These are phyloP conservation scores for Pezizomycotina sp. DNA, from an alignment of 2,329 filamentous ascomycete species.

Conservation along the genomic window DNA sequence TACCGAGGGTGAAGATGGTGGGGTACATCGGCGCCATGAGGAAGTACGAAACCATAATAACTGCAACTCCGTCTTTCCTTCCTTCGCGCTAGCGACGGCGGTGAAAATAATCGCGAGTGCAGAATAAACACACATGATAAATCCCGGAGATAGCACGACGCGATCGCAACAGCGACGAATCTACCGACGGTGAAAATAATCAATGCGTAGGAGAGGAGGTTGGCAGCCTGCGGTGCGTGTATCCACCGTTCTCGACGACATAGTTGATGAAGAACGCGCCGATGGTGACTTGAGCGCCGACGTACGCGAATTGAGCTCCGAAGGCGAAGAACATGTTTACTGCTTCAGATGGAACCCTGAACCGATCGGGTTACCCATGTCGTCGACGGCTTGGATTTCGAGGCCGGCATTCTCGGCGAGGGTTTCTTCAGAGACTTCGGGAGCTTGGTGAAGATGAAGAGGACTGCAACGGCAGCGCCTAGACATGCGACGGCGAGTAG, in stretches of 20 bases:
- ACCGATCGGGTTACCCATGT: conserved; percentile 28
- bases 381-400: conserved; percentile 36
- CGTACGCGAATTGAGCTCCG: conserved; percentile 47
- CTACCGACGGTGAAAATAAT: conserved; percentile 44
- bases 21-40: no score
- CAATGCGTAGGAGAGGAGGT: conserved; percentile 43
- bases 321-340: conserved; percentile 45
- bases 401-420: conserved; percentile 46
- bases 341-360: conserved; percentile 41
- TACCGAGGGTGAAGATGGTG: no score
- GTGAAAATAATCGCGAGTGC: no score
- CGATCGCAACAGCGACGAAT: conserved; percentile 40
- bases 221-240: conserved; percentile 31
- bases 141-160: no score
- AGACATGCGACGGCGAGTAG: conserved; percentile 45
- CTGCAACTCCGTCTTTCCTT: no score
- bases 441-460: conserved; percentile 41
- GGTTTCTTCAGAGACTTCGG: conserved; percentile 40
- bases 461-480: conserved; percentile 40
- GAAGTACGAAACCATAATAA: no score
- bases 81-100: no score
- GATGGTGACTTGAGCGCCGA: conserved; percentile 37
- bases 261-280: conserved; percentile 42
- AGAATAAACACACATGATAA: no score
- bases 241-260: conserved; percentile 30